Base-by-base conservation (phyloP, 2,329 filamentous ascomycete species). In the Exophiala phaeomuriformis region DNA sequence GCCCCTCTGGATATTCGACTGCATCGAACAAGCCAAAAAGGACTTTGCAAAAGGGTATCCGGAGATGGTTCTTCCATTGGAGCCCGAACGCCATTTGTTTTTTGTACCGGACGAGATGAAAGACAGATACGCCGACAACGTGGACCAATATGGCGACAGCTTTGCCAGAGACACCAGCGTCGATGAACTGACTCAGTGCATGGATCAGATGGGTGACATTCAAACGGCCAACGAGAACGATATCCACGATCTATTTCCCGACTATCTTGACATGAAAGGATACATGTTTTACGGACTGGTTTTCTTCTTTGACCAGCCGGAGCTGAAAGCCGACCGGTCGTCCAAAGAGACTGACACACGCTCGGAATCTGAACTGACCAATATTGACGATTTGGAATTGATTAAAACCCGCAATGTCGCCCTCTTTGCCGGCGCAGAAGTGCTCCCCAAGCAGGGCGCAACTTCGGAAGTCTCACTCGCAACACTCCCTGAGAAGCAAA, bases 1-100 rank as follows among this genome's bases (percentile, higher is more conserved):
- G 27, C 86, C 90, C 0, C 77, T 75, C 4, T 98, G 93, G 93
- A 72, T 97, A 2, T 75, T 87, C 30, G 90, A 97, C 67, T 93
- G 88, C 63, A 76, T 95, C 33, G 77, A 78, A 32, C 77, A 82
- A 60, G 64, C 66, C 8, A 65, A 77, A 55, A 75, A 73, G 42
- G 76, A 83, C 58, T 64, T 69, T 40, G 80, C 84, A 61, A 65
- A 65, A 1, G 68, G 81, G 68, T 69, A 77, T 1, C 46, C 53
- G 6, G 78, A 77, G 2, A 75, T 78, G 3, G 78, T 85, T 8
- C 69, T 95, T 5, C 79, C 95, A 0, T 72, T 79, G 3, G 83
- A 86, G 57, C 75, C 78, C 19, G 71, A 73, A 69, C 72, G 75
- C 0, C 90, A 97, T 63, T 74, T 97, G 63, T 85, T 93, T 57